Evolutionary conservation across 345 rosid genomes (phyloP).

Genomic region (Rhodamnia rubescens): DNA sequence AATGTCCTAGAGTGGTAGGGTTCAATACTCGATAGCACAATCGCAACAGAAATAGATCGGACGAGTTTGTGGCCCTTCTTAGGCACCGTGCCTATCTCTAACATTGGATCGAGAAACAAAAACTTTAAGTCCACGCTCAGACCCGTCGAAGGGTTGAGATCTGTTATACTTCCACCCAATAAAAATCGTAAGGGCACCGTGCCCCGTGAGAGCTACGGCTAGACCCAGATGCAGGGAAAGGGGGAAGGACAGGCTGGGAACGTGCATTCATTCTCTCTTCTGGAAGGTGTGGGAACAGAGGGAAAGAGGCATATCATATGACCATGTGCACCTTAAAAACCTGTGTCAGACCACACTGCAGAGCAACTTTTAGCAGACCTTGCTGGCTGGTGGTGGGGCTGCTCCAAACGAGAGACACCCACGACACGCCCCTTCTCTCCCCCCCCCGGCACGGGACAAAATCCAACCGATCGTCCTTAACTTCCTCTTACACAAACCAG

Average conservation of each 20-base stretch:
- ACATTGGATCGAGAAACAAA: not conserved
- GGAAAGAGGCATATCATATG: not conserved
- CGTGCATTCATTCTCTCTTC: not conserved
- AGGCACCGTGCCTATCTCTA: not conserved
- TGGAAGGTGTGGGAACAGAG: not conserved
- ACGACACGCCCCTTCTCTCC: not conserved
- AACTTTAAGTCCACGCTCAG: not conserved
- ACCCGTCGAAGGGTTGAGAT: not conserved
- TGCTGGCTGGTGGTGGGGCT: not conserved
- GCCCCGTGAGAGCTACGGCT: not conserved
- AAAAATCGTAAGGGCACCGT: not conserved
- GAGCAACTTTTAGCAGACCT: not conserved
- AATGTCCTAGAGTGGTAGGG: not conserved
- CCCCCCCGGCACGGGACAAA: not conserved
- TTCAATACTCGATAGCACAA: not conserved
- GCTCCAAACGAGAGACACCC: not conserved
- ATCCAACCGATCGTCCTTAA: constrained; percentile 4
- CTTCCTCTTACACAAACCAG: constrained; percentile 16
- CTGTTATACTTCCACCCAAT: not conserved
- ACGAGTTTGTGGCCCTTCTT: not conserved
- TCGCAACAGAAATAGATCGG: not conserved
- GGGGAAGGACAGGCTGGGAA: not conserved
- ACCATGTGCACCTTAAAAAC: not conserved
- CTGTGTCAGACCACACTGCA: not conserved
- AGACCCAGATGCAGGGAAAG: not conserved